Conservation (phyloP, 495 filamentous ascomycete genomes). For the Hyaloscypha hepaticicola region DNA sequence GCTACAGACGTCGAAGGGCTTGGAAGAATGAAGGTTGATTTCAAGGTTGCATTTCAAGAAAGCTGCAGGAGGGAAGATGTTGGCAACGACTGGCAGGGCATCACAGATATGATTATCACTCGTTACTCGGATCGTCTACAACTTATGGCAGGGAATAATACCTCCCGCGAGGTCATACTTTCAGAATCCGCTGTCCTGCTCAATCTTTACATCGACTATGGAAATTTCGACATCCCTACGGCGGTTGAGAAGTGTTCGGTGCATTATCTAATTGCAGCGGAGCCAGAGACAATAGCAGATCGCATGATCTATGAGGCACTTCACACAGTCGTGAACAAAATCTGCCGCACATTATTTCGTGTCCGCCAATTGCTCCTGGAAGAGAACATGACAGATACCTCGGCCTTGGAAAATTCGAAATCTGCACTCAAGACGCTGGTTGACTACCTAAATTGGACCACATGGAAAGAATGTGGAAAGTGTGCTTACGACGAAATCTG, state of each 20-base stretch:
- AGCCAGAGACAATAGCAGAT: constrained; percentile 32
- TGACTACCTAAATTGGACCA: constrained; percentile 56
- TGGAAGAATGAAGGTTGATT: constrained; percentile 41
- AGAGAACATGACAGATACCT: constrained; percentile 18
- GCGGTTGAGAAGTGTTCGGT: constrained; percentile 49
- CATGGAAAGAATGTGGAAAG: constrained; percentile 58
- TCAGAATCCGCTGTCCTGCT: constrained; percentile 47
- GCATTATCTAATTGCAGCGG: constrained; percentile 43
- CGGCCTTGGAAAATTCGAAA: constrained; percentile 27
- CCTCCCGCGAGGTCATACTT: constrained; percentile 35
- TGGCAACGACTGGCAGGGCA: constrained; percentile 58
- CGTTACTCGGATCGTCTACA: constrained; percentile 55
- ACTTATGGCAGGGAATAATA: constrained; percentile 42
- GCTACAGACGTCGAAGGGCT: constrained; percentile 39
- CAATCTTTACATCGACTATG: constrained; percentile 52
- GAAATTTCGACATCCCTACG: constrained; percentile 27
- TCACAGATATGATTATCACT: constrained; percentile 59
- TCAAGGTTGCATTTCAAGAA: constrained; percentile 40
- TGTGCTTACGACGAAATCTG: constrained; percentile 61
- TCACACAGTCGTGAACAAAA: constrained; percentile 42
- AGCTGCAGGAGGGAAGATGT: neutral
- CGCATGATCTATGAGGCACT: constrained; percentile 43
- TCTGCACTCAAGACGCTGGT: constrained; percentile 42
- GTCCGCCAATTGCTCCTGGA: constrained; percentile 34
- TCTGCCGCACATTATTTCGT: constrained; percentile 52